Evolutionary conservation across 345 rosid species (phyloP), one percentile per base, ranked within the genome.

Genomic region (Citrus sp.): DNA sequence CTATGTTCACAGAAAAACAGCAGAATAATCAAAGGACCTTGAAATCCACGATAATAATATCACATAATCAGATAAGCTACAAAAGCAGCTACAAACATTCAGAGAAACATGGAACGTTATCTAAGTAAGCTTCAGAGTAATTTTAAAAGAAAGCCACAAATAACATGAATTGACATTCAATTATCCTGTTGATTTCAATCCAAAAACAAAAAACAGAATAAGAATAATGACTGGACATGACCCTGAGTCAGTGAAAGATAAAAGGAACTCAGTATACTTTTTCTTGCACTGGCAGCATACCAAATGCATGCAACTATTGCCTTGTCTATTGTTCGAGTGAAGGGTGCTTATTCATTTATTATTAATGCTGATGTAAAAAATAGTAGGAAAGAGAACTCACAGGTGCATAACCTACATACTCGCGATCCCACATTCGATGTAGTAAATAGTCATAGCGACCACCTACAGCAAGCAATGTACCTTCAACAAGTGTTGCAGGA

Each of bases 371-470:
- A 10, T 27, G 18, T 40, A 54, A 54, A 54, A 38, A 49, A 49
- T 82, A 74, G 64, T 8, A 49, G 61, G 60, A 21, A 61, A 73
- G 56, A 78, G 74, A 79, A 84, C 78, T 28, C 72, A 75, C 25
- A 77, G 80, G 25, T 54, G 73, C 79, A 80, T 74, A 78, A 81
- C 95, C 68, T 86, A 89, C 90, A 67, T 78, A 80, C 83, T 90
- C 94, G 72, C 64, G 89, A 80, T 85, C 91, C 87, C 94, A 92
- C 86, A 87, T 86, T 79, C 89, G 96, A 76, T 85, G 93, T 83
- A 93, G 89, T 87, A 95, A 86, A 86, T 87, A 84, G 75, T 95
- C 94, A 85, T 95, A 95, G 80, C 99, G 94, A 72, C 99, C 99
- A 70, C 99, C 99, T 80, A 89, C 83, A 80, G 98, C 99, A 80